Evolutionary conservation across 257 asterid species (phyloP).

Genomic region (Lavandula angustifolia): DNA sequence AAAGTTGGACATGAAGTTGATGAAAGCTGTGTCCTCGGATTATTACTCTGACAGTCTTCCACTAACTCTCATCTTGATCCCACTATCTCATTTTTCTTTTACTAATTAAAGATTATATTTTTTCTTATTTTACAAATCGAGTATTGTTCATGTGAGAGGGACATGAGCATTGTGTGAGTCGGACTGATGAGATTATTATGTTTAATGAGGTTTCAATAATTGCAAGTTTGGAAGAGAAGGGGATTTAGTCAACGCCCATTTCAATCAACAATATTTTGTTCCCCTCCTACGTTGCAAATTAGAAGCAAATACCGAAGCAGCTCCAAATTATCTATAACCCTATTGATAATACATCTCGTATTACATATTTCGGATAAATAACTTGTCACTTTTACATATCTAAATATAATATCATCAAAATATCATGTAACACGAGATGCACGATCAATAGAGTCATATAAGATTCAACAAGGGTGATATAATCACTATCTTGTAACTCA

Average conservation of each 20-base stretch:
- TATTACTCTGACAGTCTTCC: conserved; percentile 42
- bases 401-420: no score
- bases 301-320: no score
- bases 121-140: neutral
- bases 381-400: no score
- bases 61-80: conserved; percentile 46
- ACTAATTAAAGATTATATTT: conserved; percentile 15
- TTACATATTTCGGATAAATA: no score
- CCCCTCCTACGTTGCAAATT: conserved; percentile 22
- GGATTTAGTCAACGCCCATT: conserved; percentile 29
- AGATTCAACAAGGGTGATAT: no score
- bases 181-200: neutral
- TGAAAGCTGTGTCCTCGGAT: conserved; percentile 32
- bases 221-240: conserved; percentile 3
- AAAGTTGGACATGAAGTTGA: conserved; percentile 30
- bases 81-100: conserved; percentile 31
- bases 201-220: conserved; percentile 18
- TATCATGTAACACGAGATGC: no score
- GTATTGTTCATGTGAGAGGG: conserved; percentile 23
- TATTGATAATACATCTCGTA: no score
- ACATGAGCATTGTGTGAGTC: conserved; percentile 23
- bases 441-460: no score
- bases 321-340: no score
- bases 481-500: no score
- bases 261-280: conserved; percentile 27